phyloP scores from a whole-genome alignment of 1,284 basidiomycete species.

The Microbotryum saponariae region DNA sequence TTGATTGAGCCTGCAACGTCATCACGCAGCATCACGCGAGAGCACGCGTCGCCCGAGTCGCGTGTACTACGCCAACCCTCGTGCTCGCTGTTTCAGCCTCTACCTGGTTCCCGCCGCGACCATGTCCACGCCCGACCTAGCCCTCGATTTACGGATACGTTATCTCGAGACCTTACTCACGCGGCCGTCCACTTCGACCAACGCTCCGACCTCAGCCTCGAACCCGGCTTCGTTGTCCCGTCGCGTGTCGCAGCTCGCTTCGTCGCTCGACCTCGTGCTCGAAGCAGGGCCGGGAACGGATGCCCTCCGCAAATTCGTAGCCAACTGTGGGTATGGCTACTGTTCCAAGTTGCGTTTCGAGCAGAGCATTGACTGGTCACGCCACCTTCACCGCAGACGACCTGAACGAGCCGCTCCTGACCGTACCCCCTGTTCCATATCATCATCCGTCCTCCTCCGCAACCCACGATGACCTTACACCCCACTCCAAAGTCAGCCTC shows the following conservation, averaged over 20 bases:
- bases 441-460: not conserved
- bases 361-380: not conserved
- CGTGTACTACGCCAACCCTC: too few relatives aligned
- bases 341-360: not conserved
- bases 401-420: slow-evolving; percentile 33
- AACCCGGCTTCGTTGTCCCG: slow-evolving; percentile 19
- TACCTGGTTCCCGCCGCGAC: too few relatives aligned
- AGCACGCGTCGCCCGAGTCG: too few relatives aligned
- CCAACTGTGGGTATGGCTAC: slow-evolving; percentile 25
- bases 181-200: not conserved
- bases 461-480: slow-evolving; percentile 9
- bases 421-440: slow-evolving; percentile 13
- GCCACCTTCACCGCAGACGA: slow-evolving; percentile 27
- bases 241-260: slow-evolving; percentile 19
- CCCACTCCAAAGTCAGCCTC: slow-evolving; percentile 30
- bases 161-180: slow-evolving; percentile 34
- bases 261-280: slow-evolving; percentile 22
- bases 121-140: slow-evolving; percentile 13
- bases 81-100: too few relatives aligned
- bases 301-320: slow-evolving; percentile 32
- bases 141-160: slow-evolving; percentile 34
- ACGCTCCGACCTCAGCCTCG: not conserved
- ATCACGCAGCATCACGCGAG: too few relatives aligned
- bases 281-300: slow-evolving; percentile 26
- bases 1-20: too few relatives aligned